phyloP scores from a whole-genome alignment of 352 stramenopile genomes.

The Globisporangium okanoganense region DNA sequence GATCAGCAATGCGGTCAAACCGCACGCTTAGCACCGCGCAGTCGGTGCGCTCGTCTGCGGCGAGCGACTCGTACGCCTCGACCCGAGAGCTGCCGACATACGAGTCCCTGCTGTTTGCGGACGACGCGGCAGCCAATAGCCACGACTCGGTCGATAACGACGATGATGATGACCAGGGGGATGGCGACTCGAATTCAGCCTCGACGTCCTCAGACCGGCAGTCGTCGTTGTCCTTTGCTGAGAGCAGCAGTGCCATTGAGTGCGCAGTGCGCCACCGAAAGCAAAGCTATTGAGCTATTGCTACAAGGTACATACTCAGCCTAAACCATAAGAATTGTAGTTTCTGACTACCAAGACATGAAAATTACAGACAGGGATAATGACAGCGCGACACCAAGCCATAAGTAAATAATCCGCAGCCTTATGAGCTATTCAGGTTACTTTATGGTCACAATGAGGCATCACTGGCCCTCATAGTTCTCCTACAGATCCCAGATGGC shows the following conservation, averaged over 20 bases:
- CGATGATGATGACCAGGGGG: conserved; percentile 4
- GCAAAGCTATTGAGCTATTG: background rate
- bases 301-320: background rate
- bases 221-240: background rate
- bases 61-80: conserved; percentile 31
- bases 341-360: background rate
- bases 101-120: conserved; percentile 16
- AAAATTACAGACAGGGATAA: too few relatives aligned
- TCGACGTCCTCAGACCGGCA: background rate
- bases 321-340: background rate
- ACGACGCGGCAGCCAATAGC: conserved; percentile 2
- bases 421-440: background rate
- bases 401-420: background rate
- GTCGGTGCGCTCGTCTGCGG: conserved; percentile 15
- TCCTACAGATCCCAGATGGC: conserved; percentile 72
- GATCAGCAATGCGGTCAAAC: background rate
- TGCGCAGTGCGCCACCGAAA: background rate
- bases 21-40: background rate
- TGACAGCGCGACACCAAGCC: background rate
- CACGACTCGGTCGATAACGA: conserved; percentile 12
- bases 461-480: background rate
- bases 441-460: background rate
- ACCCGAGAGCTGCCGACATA: conserved; percentile 12
- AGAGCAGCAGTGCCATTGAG: background rate
- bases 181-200: background rate